These are phyloP conservation scores for Hydnomerulius pinastri DNA, from an alignment of 768 basidiomycete species.

Conservation along the genomic window DNA sequence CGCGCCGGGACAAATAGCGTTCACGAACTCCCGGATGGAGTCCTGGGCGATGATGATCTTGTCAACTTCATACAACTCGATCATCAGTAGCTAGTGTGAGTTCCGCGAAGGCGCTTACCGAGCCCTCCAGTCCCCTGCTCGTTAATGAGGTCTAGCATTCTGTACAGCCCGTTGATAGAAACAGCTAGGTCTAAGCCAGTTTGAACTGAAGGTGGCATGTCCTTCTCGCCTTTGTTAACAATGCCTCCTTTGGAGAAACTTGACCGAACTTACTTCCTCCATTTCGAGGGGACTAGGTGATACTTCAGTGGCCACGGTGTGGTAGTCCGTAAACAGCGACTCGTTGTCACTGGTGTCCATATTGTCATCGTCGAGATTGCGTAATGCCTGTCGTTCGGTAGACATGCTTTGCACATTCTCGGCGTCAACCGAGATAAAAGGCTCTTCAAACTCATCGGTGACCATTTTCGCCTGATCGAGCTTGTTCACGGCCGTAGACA, in stretches of 20 bases:
- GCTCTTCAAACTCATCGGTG: not conserved
- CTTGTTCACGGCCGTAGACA: not conserved
- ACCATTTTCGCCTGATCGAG: not conserved
- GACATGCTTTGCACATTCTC: not conserved
- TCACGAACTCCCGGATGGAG: constrained; percentile 45
- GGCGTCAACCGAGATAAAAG: not conserved
- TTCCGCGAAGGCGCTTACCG: constrained; percentile 31
- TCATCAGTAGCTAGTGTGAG: not conserved
- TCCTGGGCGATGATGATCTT: constrained; percentile 57
- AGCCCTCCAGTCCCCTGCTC: constrained; percentile 49
- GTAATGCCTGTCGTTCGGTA: not conserved
- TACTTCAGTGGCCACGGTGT: not conserved
- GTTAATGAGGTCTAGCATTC: constrained; percentile 49
- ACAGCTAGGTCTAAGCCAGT: constrained; percentile 4
- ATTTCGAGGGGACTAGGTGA: not conserved
- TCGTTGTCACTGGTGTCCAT: not conserved
- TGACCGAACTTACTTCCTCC: not conserved
- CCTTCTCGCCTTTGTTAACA: not conserved
- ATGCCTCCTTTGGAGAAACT: not conserved
- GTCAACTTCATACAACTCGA: constrained; percentile 39
- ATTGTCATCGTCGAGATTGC: not conserved
- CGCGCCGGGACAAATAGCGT: constrained; percentile 46
- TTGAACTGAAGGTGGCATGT: not conserved
- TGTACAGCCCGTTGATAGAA: constrained; percentile 42
- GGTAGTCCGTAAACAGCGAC: not conserved